phyloP scores from a whole-genome alignment of 176 grass and related monocot species.

The Thinopyrum elongatum region DNA sequence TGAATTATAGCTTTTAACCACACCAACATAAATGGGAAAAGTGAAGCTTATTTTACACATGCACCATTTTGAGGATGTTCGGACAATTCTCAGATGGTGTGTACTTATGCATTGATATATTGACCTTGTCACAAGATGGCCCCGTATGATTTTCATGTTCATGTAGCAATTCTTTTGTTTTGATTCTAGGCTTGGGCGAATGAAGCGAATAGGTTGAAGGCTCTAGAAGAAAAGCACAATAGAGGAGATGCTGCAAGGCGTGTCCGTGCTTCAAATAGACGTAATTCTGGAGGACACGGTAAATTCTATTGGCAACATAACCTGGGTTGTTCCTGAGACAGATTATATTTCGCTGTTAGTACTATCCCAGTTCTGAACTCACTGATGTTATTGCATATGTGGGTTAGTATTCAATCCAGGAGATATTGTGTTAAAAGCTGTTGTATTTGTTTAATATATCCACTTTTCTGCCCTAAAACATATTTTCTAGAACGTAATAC shows the following conservation, averaged over 20 bases:
- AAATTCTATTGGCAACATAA: conserved; percentile 7
- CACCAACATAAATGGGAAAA: not conserved
- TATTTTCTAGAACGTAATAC: not conserved
- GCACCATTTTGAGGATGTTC: conserved; percentile 1
- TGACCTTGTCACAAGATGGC: not conserved
- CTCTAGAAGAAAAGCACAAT: conserved; percentile 58
- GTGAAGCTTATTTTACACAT: not conserved
- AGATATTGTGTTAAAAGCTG: not conserved
- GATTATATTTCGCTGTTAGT: not conserved
- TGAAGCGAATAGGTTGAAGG: conserved; percentile 58
- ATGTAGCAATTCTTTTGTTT: not conserved
- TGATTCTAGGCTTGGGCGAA: conserved; percentile 48
- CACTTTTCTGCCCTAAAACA: not conserved
- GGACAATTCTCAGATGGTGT: not conserved
- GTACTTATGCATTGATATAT: conserved; percentile 1
- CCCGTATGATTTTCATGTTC: conserved; percentile 8
- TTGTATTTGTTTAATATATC: not conserved
- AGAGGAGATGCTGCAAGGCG: conserved; percentile 67
- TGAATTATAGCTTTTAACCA: not conserved
- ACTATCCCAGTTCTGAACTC: conserved; percentile 2
- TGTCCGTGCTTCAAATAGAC: conserved; percentile 39
- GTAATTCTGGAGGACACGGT: conserved; percentile 35
- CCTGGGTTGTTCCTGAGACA: not conserved
- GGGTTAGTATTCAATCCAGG: not conserved
- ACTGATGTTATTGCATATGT: not conserved